Evolutionary conservation across 495 filamentous ascomycete species (phyloP).

Genomic region (Corynascus novoguineensis): DNA sequence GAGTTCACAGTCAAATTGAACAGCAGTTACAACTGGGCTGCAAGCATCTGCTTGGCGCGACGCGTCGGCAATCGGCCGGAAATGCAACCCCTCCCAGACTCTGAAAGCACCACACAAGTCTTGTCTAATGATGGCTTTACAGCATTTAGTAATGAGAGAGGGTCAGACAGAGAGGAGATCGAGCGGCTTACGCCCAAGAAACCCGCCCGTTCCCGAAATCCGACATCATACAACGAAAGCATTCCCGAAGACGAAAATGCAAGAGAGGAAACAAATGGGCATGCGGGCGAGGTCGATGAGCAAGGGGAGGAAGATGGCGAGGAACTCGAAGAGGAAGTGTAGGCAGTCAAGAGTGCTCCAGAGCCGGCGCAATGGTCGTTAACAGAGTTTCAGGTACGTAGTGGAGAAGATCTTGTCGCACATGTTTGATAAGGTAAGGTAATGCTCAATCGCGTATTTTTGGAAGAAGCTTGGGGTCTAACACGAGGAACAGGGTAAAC

Average conservation of each 20-base stretch:
- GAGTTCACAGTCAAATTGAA: background rate
- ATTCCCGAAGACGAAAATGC: constrained; percentile 32
- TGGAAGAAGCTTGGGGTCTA: background rate
- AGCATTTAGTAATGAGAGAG: constrained; percentile 12
- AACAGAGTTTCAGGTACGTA: constrained; percentile 39
- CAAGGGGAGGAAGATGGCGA: constrained; percentile 36
- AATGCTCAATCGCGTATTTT: background rate
- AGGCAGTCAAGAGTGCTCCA: constrained; percentile 2
- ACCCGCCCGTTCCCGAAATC: constrained; percentile 23
- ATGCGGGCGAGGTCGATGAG: constrained; percentile 35
- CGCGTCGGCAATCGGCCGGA: constrained; percentile 1
- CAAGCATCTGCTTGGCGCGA: background rate
- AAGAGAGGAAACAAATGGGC: constrained; percentile 31
- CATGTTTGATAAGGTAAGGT: constrained; percentile 32
- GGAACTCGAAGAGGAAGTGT: constrained; percentile 42
- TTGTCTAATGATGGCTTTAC: background rate
- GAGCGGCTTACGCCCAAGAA: constrained; percentile 17
- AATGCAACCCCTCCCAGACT: background rate
- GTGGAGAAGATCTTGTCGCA: constrained; percentile 55
- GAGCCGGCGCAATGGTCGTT: background rate
- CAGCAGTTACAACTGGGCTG: background rate
- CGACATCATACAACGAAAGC: constrained; percentile 7
- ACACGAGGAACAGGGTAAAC: constrained; percentile 27
- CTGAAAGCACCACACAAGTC: background rate
- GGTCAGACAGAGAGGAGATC: constrained; percentile 6